phyloP scores from a whole-genome alignment of 2,329 filamentous ascomycete species.

The Ophiostoma triangulosporum region DNA sequence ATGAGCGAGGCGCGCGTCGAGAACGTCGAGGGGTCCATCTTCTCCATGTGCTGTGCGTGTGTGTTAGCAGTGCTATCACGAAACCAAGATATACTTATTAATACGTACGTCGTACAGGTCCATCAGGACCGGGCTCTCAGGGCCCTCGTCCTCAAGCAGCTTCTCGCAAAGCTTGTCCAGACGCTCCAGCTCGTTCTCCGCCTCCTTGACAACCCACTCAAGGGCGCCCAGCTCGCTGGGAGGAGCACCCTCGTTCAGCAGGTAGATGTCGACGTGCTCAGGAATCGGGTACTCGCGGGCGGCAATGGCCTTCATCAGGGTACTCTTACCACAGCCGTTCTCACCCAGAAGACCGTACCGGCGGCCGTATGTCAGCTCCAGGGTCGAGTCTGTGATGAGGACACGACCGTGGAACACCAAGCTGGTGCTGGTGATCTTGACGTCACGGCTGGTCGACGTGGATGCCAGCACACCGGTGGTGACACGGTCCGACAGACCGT shows the following conservation, averaged over 20 bases:
- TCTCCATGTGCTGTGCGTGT: slow-evolving; percentile 79
- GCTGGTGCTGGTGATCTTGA: slow-evolving; percentile 89
- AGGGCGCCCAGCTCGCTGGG: slow-evolving; percentile 79
- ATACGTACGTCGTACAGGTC: slow-evolving; percentile 85
- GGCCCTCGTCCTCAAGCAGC: slow-evolving; percentile 81
- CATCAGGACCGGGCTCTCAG: slow-evolving; percentile 78
- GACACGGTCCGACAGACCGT: slow-evolving; percentile 92
- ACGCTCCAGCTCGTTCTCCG: slow-evolving; percentile 80
- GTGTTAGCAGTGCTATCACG: background rate
- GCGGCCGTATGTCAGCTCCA: slow-evolving; percentile 86
- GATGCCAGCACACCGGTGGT: slow-evolving; percentile 94
- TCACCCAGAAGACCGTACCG: slow-evolving; percentile 92
- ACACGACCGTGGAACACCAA: slow-evolving; percentile 97
- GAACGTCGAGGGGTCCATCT: slow-evolving; percentile 97
- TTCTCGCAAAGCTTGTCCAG: slow-evolving; percentile 82
- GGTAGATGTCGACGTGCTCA: slow-evolving; percentile 94
- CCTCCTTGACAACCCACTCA: slow-evolving; percentile 94
- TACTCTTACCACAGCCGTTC: slow-evolving; percentile 99
- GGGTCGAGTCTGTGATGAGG: slow-evolving; percentile 80
- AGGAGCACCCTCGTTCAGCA: slow-evolving; percentile 92
- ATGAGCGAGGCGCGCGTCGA: slow-evolving; percentile 91
- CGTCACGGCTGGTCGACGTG: slow-evolving; percentile 71
- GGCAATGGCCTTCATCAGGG: slow-evolving; percentile 88
- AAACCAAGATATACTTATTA: background rate
- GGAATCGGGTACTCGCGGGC: slow-evolving; percentile 92